Evolutionary conservation across 116 monocot genomes (phyloP).

Genomic region (Posidonia oceanica): DNA sequence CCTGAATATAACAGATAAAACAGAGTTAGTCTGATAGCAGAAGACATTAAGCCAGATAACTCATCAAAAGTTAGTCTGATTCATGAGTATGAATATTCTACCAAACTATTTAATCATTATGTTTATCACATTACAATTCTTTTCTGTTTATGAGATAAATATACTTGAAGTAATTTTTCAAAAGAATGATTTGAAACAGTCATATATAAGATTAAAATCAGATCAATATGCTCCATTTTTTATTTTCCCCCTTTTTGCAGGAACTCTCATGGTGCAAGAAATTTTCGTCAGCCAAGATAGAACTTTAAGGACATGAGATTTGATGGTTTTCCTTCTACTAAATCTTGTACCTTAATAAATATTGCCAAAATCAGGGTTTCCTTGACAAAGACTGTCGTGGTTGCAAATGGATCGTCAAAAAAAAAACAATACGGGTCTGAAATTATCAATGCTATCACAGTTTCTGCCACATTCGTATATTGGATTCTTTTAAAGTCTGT

Average conservation of each 20-base stretch:
- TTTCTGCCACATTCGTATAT: too few species aligned
- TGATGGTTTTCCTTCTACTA: neutral
- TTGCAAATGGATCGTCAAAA: conserved; percentile 10
- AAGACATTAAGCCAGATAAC: too few species aligned
- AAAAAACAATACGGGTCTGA: neutral
- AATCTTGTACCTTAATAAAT: neutral
- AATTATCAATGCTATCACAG: too few species aligned
- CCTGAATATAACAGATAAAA: too few species aligned
- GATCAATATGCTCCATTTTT: neutral
- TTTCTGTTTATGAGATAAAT: neutral
- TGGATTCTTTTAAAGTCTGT: too few species aligned
- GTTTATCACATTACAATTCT: too few species aligned
- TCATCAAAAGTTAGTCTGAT: too few species aligned
- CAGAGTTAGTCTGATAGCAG: too few species aligned
- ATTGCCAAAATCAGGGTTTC: conserved; percentile 8
- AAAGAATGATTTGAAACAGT: neutral
- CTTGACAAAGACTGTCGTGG: conserved; percentile 3
- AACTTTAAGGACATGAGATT: neutral
- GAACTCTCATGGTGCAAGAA: neutral
- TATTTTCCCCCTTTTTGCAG: neutral
- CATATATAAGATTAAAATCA: neutral
- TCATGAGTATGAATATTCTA: too few species aligned
- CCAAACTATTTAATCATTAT: too few species aligned
- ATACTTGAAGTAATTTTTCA: neutral
- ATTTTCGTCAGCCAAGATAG: conserved; percentile 3